Evolutionary conservation across 768 basidiomycete species (phyloP).

Genomic region (Russula sp.): DNA sequence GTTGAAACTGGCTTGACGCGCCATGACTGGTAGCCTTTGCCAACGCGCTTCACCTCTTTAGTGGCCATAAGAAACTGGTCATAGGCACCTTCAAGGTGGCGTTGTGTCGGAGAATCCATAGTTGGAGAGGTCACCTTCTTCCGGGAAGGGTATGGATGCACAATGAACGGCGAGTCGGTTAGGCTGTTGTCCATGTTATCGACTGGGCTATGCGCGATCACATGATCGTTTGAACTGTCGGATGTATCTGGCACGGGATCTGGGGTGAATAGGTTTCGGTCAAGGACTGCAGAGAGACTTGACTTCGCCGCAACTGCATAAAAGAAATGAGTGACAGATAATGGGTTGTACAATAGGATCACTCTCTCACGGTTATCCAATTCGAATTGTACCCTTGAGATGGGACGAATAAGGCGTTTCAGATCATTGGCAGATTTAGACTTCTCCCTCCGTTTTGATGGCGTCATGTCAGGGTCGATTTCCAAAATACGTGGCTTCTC

Average conservation of each 20-base stretch:
- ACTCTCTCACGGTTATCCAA: conserved; percentile 51
- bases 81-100: conserved; percentile 65
- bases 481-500: conserved; percentile 28
- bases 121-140: conserved; percentile 31
- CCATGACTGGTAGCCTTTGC: conserved; percentile 76
- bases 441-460: conserved; percentile 60
- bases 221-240: conserved; percentile 23
- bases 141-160: conserved; percentile 57
- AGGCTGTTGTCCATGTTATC: conserved; percentile 38
- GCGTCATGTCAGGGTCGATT: conserved; percentile 39
- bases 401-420: conserved; percentile 57
- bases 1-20: conserved; percentile 38
- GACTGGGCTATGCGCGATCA: conserved; percentile 21
- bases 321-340: not conserved
- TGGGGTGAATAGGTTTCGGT: conserved; percentile 61
- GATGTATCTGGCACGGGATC: conserved; percentile 39
- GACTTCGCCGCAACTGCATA: conserved; percentile 18
- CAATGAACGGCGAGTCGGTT: conserved; percentile 52
- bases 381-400: conserved; percentile 58
- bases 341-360: not conserved
- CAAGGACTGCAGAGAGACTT: conserved; percentile 33
- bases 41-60: conserved; percentile 69
- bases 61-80: conserved; percentile 81
- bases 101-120: conserved; percentile 50
- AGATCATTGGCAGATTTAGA: conserved; percentile 59